Conservation (phyloP, 2,329 filamentous ascomycete genomes). For the Neofusicoccum ribis region DNA sequence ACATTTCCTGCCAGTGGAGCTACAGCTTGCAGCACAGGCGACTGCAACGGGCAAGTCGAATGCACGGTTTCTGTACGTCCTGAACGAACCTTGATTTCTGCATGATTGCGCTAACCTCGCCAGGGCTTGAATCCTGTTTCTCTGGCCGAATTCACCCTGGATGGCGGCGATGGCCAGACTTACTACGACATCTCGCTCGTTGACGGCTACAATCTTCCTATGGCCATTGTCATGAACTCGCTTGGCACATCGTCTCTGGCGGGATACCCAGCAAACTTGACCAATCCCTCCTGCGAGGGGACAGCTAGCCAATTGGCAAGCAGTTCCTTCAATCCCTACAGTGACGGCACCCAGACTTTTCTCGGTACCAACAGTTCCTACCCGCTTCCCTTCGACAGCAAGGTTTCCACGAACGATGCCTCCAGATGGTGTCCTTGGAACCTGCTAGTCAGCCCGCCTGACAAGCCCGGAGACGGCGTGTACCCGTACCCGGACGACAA, state of each 20-base stretch:
- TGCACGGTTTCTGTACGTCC: slow-evolving; percentile 67
- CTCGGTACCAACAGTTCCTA: slow-evolving; percentile 65
- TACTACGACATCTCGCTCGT: slow-evolving; percentile 86
- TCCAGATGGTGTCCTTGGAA: slow-evolving; percentile 79
- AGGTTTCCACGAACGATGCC: slow-evolving; percentile 58
- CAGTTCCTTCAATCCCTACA: slow-evolving; percentile 49
- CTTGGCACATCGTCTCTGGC: slow-evolving; percentile 61
- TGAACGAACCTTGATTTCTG: slow-evolving; percentile 20
- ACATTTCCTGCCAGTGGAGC: slow-evolving; percentile 60
- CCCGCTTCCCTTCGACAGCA: slow-evolving; percentile 66
- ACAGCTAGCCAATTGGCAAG: slow-evolving; percentile 61
- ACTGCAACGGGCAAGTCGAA: slow-evolving; percentile 70
- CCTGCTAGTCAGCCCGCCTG: slow-evolving; percentile 67
- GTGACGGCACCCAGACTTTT: slow-evolving; percentile 48
- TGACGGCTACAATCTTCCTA: slow-evolving; percentile 78
- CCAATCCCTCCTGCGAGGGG: slow-evolving; percentile 75
- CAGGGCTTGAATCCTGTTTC: slow-evolving; percentile 73
- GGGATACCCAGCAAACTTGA: slow-evolving; percentile 71
- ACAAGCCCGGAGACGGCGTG: slow-evolving; percentile 70
- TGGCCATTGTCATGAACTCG: slow-evolving; percentile 56
- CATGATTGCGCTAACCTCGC: not conserved
- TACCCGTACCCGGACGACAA: slow-evolving; percentile 80
- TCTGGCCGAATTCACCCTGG: slow-evolving; percentile 77
- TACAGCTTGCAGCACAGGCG: slow-evolving; percentile 69
- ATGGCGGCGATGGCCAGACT: slow-evolving; percentile 66